phyloP scores from a whole-genome alignment of 176 grass and related monocot species.

The Zoysia japonica region DNA sequence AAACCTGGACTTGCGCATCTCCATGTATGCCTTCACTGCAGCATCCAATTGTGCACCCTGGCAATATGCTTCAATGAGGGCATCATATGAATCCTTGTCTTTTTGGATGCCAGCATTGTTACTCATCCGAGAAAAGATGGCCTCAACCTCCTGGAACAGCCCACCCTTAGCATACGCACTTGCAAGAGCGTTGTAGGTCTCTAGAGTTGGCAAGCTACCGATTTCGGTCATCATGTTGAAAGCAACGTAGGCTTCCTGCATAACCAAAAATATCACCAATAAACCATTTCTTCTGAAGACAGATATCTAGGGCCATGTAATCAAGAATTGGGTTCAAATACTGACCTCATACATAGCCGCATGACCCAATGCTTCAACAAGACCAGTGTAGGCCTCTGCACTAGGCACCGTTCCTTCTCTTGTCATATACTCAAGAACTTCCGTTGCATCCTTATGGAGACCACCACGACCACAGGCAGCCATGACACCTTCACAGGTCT shows the following conservation, averaged over 20 bases:
- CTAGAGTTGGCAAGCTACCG: constrained; percentile 69
- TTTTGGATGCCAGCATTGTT: constrained; percentile 78
- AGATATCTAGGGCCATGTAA: background rate
- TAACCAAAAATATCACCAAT: constrained; percentile 10
- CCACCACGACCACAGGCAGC: constrained; percentile 82
- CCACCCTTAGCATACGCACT: constrained; percentile 77
- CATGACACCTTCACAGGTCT: constrained; percentile 86
- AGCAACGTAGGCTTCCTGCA: constrained; percentile 91
- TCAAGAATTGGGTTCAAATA: background rate
- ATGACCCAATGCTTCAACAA: constrained; percentile 84
- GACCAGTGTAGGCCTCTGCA: constrained; percentile 82
- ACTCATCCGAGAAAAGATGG: constrained; percentile 72
- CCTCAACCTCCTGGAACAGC: constrained; percentile 75
- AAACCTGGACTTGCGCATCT: constrained; percentile 94
- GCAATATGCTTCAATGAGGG: constrained; percentile 80
- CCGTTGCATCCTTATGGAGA: constrained; percentile 90
- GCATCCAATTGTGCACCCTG: constrained; percentile 77
- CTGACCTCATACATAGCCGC: constrained; percentile 87
- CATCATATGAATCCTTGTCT: constrained; percentile 76
- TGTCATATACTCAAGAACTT: constrained; percentile 70
- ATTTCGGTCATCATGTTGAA: constrained; percentile 97
- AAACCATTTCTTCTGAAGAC: constrained; percentile 27
- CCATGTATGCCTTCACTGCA: constrained; percentile 77
- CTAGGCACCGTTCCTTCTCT: constrained; percentile 75
- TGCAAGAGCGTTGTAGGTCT: constrained; percentile 81